Evolutionary conservation across 208 protist genomes (phyloP), one percentile per base, ranked within the genome.

Genomic region (Porcisia hertigi): DNA sequence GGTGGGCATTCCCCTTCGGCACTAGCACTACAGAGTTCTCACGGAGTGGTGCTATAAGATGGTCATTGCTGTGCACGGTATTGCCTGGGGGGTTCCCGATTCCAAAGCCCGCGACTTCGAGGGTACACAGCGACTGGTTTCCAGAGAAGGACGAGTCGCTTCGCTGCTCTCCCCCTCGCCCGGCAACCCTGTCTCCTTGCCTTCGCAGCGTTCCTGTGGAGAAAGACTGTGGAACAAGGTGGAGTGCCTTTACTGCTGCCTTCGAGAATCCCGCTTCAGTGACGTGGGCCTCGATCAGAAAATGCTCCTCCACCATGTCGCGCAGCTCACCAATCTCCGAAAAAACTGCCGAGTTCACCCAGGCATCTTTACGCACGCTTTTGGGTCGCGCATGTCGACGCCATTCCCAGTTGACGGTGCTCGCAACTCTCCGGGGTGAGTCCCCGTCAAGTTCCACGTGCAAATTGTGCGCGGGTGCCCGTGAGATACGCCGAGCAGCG

Each of bases 261-360:
- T 65, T 73, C 18, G 76, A 34, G 39, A 87, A 92, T 47, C 88
- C 88, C 43, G 81, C 65, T 25, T 90, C 80, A 3, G 81, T 76
- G 0, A 86, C 64, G 54, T 67, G 76, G 41, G 59, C 81, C 7
- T 87, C 80, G 0, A 65, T 57, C 16, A 94, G 62, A 77, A 92
- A 93, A 59, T 58, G 74, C 57, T 79, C 73, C 62, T 88, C 85
- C 34, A 92, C 69, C 54, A 73, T 54, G 14, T 77, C 65, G n/a
- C 85, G 80, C 71, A 95, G 73, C 9, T 82, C 72, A 25, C 66
- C 66, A 52, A 94, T 75, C 77, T 91, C 87, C 2, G 87, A 83
- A 36, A 86, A 86, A 18, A 89, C 80, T 25, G 82, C 79, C 0
- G 83, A 83, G 41, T 80, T 77, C 60, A 84, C 78, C 76, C 86